Evolutionary conservation across 2,329 filamentous ascomycete species (phyloP).

Genomic region (Rhynchosporium agropyri): DNA sequence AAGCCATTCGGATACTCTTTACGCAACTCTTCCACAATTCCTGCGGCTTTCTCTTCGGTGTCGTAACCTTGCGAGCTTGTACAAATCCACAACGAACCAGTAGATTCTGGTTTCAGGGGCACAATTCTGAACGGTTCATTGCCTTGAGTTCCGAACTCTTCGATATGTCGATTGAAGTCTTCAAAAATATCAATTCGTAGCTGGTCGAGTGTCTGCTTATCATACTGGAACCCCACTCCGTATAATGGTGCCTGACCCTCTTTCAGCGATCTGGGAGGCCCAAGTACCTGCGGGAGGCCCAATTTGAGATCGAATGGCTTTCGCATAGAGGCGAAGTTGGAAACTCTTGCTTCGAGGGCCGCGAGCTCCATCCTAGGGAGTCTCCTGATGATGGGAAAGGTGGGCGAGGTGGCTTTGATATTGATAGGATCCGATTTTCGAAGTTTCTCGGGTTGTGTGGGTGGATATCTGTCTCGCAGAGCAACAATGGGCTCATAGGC

Average conservation of each 20-base stretch:
- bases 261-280: too few species aligned
- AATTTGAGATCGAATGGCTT: not conserved
- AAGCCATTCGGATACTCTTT: not conserved
- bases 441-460: too few species aligned
- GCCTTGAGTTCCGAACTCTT: not conserved
- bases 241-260: too few species aligned
- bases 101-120: too few species aligned
- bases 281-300: not conserved
- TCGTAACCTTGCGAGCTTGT: not conserved
- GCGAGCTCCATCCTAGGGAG: not conserved
- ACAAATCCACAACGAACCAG: not conserved
- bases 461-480: conserved; percentile 2
- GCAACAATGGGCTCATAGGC: conserved; percentile 8
- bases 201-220: not conserved
- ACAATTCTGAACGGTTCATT: not conserved
- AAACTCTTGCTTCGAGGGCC: not conserved
- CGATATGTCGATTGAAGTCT: not conserved
- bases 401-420: too few species aligned
- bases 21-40: not conserved
- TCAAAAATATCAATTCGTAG: conserved; percentile 1
- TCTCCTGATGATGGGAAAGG: not conserved
- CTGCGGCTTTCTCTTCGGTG: not conserved
- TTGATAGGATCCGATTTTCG: too few species aligned
- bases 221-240: not conserved
- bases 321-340: not conserved